Percentiles rank a stretch among this genome's conserved stretches.
Evolutionary conservation across 2,329 filamentous ascomycete species (phyloP).

Genomic region (Penicillium sp.): DNA sequence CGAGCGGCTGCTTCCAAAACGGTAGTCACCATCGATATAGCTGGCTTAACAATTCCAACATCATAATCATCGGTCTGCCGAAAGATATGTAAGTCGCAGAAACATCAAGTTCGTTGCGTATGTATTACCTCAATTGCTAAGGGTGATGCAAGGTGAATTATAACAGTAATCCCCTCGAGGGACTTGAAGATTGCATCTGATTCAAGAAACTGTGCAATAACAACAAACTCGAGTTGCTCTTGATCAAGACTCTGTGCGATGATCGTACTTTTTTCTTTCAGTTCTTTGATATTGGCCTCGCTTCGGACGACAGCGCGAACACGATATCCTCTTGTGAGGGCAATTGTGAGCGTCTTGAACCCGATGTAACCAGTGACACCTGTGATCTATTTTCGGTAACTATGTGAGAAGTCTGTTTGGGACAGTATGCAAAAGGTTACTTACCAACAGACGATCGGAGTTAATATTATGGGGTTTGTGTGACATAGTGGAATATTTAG

Average conservation of each 20-base stretch:
- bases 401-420: background rate
- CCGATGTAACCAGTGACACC: slow-evolving; percentile 3
- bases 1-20: slow-evolving; percentile 7
- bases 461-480: background rate
- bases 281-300: background rate
- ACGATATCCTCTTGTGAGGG: background rate
- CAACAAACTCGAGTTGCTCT: background rate
- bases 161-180: background rate
- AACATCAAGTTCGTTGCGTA: background rate
- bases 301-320: background rate
- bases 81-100: background rate
- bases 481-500: background rate
- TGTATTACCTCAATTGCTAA: background rate
- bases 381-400: background rate
- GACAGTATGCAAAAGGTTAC: background rate
- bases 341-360: background rate
- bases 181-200: background rate
- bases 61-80: background rate
- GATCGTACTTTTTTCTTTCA: background rate
- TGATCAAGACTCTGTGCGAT: background rate
- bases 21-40: slow-evolving; percentile 4
- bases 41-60: slow-evolving; percentile 1
- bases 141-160: slow-evolving; percentile 1
- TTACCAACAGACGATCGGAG: background rate
- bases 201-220: background rate